Base-by-base conservation (phyloP, 2,329 filamentous ascomycete species). In the Sarocladium kiliense region DNA sequence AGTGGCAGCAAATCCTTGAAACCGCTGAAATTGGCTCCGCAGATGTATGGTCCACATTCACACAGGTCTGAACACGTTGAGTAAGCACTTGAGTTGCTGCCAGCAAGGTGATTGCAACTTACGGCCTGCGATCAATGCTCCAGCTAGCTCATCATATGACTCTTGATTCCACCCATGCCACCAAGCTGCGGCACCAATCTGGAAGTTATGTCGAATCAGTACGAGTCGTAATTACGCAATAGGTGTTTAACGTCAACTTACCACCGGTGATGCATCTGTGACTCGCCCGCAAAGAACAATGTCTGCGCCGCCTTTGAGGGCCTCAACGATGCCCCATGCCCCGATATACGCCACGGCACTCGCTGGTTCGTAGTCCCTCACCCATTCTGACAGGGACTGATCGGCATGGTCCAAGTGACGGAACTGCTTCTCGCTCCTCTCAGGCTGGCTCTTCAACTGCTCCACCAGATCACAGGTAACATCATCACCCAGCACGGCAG, bases 1-100 rank as follows among this genome's bases (percentile, higher is more conserved):
- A 65, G 59, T 0, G 62, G 57, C 0, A 66, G 49, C 30, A 68
- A 63, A 1, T 68, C 63, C 12, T 64, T 64, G 60, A 66, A 80
- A 0, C 78, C 80, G 0, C 78, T 71, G 57, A 81, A 84, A 58
- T 84, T 82, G 0, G 68, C 75, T 0, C 80, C 80, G 0, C 77
- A 78, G 2, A 77, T 77, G 54, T 84, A 84, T 0, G 75, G 70
- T 0, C 72, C 74, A 59, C 79, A 82, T 60, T 82, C 79, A 39
- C 81, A 80, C 5, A 81, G 62, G 63, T 82, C 37, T 41, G n/a
- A n/a, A 41, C 37, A 12, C 18, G 37, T n/a, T 11, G 11, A 41
- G 9, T 19, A 11, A 41, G 37, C 30, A 18, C 37, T 41, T 11
- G 10, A 12, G 9, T 12, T 41, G 37, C n/a, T 10, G 30, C 37